phyloP scores from a whole-genome alignment of 495 filamentous ascomycete genomes.

The Aspergillus funiculosus region DNA sequence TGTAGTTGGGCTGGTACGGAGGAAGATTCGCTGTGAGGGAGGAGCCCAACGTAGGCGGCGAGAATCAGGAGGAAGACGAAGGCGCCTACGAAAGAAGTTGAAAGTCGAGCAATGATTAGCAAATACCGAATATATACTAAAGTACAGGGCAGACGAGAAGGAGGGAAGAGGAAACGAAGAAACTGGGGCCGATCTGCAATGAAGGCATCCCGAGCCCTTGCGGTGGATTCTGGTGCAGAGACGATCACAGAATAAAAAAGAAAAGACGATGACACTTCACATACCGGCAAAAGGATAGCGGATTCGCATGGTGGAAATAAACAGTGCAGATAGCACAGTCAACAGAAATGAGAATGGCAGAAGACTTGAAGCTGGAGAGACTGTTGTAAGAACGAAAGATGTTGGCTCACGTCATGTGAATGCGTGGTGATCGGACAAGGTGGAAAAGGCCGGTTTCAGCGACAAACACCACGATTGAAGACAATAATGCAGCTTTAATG shows the following conservation, averaged over 20 bases:
- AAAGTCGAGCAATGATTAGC: constrained; percentile 2
- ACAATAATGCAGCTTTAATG: constrained; percentile 7
- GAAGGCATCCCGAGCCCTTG: background rate
- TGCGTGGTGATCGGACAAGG: constrained; percentile 2
- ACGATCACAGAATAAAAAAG: constrained; percentile 4
- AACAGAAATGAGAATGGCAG: constrained; percentile 4
- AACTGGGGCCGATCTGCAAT: constrained; percentile 1
- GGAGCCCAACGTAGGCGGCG: constrained; percentile 72
- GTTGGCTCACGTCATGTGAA: constrained; percentile 15
- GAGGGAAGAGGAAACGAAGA: background rate
- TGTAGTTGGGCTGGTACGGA: constrained; percentile 62
- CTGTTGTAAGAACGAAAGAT: background rate
- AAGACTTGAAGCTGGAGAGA: background rate
- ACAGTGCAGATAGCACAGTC: constrained; percentile 4
- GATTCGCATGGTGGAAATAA: constrained; percentile 55
- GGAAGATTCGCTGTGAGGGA: constrained; percentile 51
- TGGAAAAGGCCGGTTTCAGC: background rate
- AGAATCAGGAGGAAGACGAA: constrained; percentile 72
- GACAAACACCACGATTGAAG: too few species aligned
- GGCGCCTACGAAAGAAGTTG: constrained; percentile 51
- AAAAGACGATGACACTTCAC: too few species aligned
- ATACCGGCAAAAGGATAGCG: constrained; percentile 68
- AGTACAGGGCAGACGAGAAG: too few species aligned
- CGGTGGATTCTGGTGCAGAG: constrained; percentile 11
- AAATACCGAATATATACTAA: too few species aligned